Conservation (phyloP, 2,329 filamentous ascomycete species). For the Cadophora sp. region DNA sequence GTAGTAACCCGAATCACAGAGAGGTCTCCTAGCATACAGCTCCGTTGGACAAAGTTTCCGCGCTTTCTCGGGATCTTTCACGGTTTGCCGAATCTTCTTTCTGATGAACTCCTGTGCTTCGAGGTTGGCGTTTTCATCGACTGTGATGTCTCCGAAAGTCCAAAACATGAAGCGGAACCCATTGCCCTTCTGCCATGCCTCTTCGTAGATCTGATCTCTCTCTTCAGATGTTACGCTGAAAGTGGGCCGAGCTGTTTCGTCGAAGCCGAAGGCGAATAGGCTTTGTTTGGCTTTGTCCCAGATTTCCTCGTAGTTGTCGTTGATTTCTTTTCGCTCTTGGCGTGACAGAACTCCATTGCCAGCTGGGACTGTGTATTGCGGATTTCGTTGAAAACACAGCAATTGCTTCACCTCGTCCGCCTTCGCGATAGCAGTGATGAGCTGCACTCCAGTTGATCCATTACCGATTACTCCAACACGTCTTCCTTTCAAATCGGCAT, state of each 20-base stretch:
- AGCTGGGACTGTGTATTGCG: slow-evolving; percentile 61
- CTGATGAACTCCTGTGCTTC: slow-evolving; percentile 48
- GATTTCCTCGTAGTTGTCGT: slow-evolving; percentile 47
- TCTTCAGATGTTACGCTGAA: slow-evolving; percentile 39
- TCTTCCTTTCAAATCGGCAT: slow-evolving; percentile 58
- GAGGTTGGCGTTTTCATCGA: slow-evolving; percentile 48
- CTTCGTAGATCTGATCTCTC: slow-evolving; percentile 43
- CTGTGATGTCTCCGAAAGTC: slow-evolving; percentile 48
- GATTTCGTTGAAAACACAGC: slow-evolving; percentile 63
- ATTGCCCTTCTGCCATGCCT: slow-evolving; percentile 45
- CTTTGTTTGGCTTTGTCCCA: slow-evolving; percentile 42
- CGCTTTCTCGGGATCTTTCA: slow-evolving; percentile 45
- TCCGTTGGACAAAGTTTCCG: slow-evolving; percentile 38
- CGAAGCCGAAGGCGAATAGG: slow-evolving; percentile 46
- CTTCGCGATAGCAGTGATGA: slow-evolving; percentile 42
- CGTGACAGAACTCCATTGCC: slow-evolving; percentile 40
- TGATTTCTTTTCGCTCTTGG: slow-evolving; percentile 43
- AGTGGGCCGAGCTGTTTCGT: slow-evolving; percentile 39
- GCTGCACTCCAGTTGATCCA: slow-evolving; percentile 39
- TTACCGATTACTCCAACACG: slow-evolving; percentile 61
- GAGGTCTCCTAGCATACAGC: slow-evolving; percentile 33
- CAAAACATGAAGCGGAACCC: slow-evolving; percentile 49
- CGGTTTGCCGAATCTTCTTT: slow-evolving; percentile 44
- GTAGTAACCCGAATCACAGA: slow-evolving; percentile 42
- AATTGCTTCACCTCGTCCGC: slow-evolving; percentile 48